Percentiles rank a stretch among this genome's conserved stretches.
Evolutionary conservation across 371 early-diverging fungal species (phyloP).

Genomic region (Mucor ambiguus): DNA sequence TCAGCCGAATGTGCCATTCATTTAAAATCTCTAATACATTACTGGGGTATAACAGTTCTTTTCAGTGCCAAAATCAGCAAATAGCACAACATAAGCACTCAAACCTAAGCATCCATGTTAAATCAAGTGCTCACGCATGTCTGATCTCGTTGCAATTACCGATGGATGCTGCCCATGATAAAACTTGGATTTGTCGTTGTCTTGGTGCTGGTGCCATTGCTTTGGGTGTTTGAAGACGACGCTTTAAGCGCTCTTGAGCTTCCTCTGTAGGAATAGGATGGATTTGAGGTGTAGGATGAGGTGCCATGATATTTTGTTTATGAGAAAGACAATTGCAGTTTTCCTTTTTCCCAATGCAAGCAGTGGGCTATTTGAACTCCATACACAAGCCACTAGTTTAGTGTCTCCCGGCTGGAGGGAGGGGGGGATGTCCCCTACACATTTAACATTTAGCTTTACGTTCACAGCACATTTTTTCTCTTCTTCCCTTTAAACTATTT

Average conservation of each 20-base stretch:
- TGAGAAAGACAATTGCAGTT: background rate
- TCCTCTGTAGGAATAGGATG: constrained; percentile 15
- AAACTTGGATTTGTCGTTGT: constrained; percentile 42
- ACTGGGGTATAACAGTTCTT: constrained; percentile 53
- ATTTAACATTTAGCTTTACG: background rate
- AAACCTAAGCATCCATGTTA: constrained; percentile 21
- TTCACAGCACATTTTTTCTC: background rate
- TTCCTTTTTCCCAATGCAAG: background rate
- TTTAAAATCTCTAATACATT: constrained; percentile 13
- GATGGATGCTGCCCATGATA: constrained; percentile 38
- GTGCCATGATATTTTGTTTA: constrained; percentile 13
- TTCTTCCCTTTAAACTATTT: background rate
- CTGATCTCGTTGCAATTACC: constrained; percentile 22
- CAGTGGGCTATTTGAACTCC: background rate
- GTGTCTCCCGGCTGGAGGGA: background rate
- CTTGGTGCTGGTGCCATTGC: constrained; percentile 40
- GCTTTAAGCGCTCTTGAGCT: constrained; percentile 33
- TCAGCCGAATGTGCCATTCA: background rate
- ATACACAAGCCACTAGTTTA: constrained; percentile 4
- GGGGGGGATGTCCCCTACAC: background rate
- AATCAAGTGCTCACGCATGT: too few relatives aligned
- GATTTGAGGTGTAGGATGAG: constrained; percentile 13
- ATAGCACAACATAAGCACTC: constrained; percentile 46
- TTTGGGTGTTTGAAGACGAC: constrained; percentile 38
- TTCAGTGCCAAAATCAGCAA: constrained; percentile 51